These are phyloP conservation scores for Arabidopsis lyrata DNA, from an alignment of 441 rosid genomes.

Conservation along the genomic window DNA sequence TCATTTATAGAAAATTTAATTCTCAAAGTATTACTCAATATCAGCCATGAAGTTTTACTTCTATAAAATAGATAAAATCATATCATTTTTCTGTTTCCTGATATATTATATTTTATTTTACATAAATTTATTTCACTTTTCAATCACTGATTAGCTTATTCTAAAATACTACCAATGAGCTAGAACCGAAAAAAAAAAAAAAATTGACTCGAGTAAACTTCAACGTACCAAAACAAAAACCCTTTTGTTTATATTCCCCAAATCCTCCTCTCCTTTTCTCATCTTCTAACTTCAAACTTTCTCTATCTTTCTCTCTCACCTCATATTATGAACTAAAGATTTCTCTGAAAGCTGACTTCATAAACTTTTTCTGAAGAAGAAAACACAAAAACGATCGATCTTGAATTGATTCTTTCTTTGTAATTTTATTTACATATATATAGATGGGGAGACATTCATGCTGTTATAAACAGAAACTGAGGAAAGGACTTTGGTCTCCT, in stretches of 20 bases:
- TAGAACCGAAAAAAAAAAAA: neutral
- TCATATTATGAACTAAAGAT: slow-evolving; percentile 36
- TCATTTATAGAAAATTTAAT: neutral
- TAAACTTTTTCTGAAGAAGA: slow-evolving; percentile 20
- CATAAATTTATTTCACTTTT: neutral
- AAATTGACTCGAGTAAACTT: slow-evolving; percentile 34
- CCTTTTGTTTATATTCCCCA: slow-evolving; percentile 47
- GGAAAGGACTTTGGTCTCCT: slow-evolving; percentile 98
- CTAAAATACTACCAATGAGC: slow-evolving; percentile 15
- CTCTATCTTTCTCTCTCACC: slow-evolving; percentile 36
- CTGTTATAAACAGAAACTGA: slow-evolving; percentile 88
- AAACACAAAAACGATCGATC: slow-evolving; percentile 12
- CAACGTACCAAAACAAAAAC: slow-evolving; percentile 42
- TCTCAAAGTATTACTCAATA: neutral
- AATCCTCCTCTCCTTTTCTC: slow-evolving; percentile 50
- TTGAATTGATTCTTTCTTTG: neutral
- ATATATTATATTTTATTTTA: neutral
- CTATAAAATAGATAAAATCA: neutral
- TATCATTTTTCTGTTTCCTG: neutral
- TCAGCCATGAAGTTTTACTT: neutral
- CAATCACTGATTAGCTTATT: neutral
- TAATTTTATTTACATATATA: neutral
- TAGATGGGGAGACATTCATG: slow-evolving; percentile 90
- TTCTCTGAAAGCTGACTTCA: slow-evolving; percentile 38
- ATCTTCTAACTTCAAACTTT: slow-evolving; percentile 47